Evolutionary conservation across 257 asterid species (phyloP), one percentile per base, ranked within the genome.

Genomic region (Solanum sejunctum): DNA sequence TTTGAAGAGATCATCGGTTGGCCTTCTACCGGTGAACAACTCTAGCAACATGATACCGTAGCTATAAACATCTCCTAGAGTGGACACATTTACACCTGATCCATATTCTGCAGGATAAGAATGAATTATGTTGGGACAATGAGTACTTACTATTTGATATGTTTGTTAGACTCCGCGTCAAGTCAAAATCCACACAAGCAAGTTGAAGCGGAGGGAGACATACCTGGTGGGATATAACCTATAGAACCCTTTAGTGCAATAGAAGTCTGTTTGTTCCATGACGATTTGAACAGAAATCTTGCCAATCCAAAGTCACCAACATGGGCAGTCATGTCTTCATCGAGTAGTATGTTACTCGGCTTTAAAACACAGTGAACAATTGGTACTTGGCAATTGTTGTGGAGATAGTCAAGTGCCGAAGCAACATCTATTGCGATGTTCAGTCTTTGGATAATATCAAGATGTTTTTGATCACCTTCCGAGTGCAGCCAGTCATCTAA

Each of bases 21-120:
- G 93, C 70, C 93, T 84, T 80, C 85, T 84, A 32, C 93, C 90
- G 0, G 92, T 91, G 82, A 88, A 86, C 73, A 90, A 82, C 84
- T 92, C 94, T 80, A 90, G 61, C 91, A 90, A 82, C 60, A 93
- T 89, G 60, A 90, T 88, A 64, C 93, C 96, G 81, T 82, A 91
- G 84, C 92, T 89, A 67, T 93, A 88, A 12, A 90, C 90, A 66
- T 92, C 94, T 83, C 94, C 94, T 1, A 66, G 71, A 18, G 72
- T 83, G 10, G 93, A 90, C 11, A 39, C 87, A 9, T 80, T 60
- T 43, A 70, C 83, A 64, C 92, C 93, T 88, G 89, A 87, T 69
- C 91, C 94, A 79, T 92, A 89, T 85, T 92, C 90, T 92, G 86
- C 82, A 89, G 36, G 2, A 66, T 72, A 72, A 72, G n/a, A 20